phyloP scores from a whole-genome alignment of 2,329 filamentous ascomycete genomes.

The Botryotinia globosa region DNA sequence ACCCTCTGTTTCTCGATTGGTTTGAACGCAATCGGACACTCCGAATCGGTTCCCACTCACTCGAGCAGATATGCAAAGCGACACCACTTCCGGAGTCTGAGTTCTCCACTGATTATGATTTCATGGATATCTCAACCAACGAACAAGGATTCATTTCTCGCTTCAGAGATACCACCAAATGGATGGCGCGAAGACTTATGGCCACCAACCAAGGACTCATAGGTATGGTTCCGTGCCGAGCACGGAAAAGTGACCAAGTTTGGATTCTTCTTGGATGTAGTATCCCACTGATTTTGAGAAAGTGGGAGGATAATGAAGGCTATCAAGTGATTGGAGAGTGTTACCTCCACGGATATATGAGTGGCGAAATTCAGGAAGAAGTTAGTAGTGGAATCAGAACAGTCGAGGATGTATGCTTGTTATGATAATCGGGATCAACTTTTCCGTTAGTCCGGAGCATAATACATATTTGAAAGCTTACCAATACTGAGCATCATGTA shows the following conservation, averaged over 20 bases:
- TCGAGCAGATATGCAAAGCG: constrained; percentile 9
- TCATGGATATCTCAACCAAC: neutral
- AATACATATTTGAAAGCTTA: neutral
- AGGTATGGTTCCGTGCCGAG: constrained; percentile 22
- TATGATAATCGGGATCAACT: neutral
- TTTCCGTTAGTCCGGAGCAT: neutral
- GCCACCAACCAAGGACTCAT: neutral
- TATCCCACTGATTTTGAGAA: constrained; percentile 26
- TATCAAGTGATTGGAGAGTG: constrained; percentile 26
- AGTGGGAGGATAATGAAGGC: constrained; percentile 4
- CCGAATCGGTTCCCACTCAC: neutral
- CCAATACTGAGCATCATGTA: no score
- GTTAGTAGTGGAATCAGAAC: neutral
- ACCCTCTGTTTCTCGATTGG: neutral
- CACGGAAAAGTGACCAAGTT: constrained; percentile 23
- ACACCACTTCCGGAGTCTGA: neutral
- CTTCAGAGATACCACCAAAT: constrained; percentile 2
- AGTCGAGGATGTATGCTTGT: constrained; percentile 2
- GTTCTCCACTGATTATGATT: neutral
- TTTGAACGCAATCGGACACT: constrained; percentile 2
- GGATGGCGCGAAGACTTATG: constrained; percentile 1
- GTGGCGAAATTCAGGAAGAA: constrained; percentile 22
- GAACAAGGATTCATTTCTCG: neutral
- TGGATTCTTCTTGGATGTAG: constrained; percentile 28
- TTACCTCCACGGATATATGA: constrained; percentile 28